Evolutionary conservation across 306 rosid genomes (phyloP).

Genomic region (Cyclanthera cordifolia): DNA sequence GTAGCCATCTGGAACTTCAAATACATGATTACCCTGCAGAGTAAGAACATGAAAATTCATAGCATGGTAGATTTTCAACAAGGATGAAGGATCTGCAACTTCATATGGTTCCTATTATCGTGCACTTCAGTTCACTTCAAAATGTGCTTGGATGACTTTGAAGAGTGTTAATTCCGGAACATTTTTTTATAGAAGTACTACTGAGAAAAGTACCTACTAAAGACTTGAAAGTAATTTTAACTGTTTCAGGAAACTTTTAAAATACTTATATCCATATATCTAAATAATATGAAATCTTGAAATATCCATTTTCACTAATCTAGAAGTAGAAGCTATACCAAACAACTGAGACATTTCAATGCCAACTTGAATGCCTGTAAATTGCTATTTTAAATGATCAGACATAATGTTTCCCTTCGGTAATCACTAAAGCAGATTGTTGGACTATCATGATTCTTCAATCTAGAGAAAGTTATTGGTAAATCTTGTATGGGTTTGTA

Average conservation of each 20-base stretch:
- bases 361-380: background rate
- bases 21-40: conserved; percentile 71
- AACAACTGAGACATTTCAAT: background rate
- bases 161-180: background rate
- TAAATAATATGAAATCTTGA: background rate
- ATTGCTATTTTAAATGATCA: background rate
- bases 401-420: background rate
- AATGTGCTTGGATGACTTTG: background rate
- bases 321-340: background rate
- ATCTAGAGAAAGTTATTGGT: background rate
- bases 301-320: background rate
- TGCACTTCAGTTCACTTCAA: background rate
- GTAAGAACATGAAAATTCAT: too few relatives aligned
- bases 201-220: background rate
- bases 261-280: background rate
- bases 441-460: background rate
- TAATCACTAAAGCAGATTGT: background rate
- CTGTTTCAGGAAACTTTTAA: background rate
- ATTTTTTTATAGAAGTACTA: background rate
- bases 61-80: background rate
- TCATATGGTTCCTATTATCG: background rate
- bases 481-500: conserved; percentile 6
- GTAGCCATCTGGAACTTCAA: conserved; percentile 83
- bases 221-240: background rate
- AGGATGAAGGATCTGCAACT: background rate